Evolutionary conservation across 2,329 filamentous ascomycete genomes (phyloP).

Genomic region (Neonectria neomacrospora): DNA sequence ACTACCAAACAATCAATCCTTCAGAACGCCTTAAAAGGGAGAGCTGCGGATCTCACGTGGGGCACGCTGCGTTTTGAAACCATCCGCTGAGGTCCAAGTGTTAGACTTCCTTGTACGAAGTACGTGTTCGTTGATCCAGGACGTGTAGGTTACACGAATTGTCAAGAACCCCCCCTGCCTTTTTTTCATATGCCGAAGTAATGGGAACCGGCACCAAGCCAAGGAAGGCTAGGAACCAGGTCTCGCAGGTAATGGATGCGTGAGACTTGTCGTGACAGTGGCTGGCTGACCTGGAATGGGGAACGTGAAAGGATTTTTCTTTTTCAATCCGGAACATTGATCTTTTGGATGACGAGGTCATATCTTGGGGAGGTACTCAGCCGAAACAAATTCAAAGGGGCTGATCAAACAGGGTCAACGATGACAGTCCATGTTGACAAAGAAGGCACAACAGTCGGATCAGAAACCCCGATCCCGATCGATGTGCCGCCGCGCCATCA

Average conservation of each 20-base stretch:
- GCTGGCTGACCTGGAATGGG: slow-evolving; percentile 33
- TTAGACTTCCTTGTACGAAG: slow-evolving; percentile 20
- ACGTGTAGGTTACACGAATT: slow-evolving; percentile 31
- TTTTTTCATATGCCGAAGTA: slow-evolving; percentile 21
- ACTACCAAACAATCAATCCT: slow-evolving; percentile 8
- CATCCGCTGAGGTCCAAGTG: slow-evolving; percentile 30
- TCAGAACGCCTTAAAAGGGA: neutral
- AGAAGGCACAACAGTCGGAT: slow-evolving; percentile 1
- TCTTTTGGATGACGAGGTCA: slow-evolving; percentile 22
- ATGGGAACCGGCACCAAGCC: slow-evolving; percentile 13
- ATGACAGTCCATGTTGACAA: slow-evolving; percentile 2
- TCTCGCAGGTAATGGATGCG: slow-evolving; percentile 13
- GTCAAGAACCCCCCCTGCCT: slow-evolving; percentile 18
- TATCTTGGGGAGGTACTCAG: slow-evolving; percentile 5
- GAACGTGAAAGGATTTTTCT: slow-evolving; percentile 8
- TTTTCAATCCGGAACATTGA: slow-evolving; percentile 27
- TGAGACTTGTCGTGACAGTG: slow-evolving; percentile 32
- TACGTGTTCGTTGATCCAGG: slow-evolving; percentile 14
- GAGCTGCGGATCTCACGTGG: slow-evolving; percentile 17
- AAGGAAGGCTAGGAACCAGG: neutral
- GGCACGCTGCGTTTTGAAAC: slow-evolving; percentile 24
- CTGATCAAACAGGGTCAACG: slow-evolving; percentile 5
- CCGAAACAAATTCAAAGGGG: slow-evolving; percentile 14
- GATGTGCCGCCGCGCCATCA: slow-evolving; percentile 7
- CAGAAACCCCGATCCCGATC: slow-evolving; percentile 1